Base-by-base conservation (phyloP, 1,284 basidiomycete genomes). In the Gomphus bonarii region DNA sequence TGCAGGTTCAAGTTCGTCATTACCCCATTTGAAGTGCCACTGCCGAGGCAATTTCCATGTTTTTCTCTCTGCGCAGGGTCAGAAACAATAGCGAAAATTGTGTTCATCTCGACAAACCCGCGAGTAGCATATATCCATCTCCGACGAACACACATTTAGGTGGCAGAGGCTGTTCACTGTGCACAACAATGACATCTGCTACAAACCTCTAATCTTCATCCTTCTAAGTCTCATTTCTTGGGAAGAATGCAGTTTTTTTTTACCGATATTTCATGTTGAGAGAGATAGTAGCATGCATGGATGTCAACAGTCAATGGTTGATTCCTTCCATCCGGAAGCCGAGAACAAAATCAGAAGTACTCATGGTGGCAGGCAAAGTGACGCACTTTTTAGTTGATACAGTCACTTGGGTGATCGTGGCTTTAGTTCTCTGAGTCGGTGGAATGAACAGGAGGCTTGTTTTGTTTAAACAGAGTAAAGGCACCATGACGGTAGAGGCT, bases 21-120 rank as follows among this genome's bases (percentile, higher is more conserved):
- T 38, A 22, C 50, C 50, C 50, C 50, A 51, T 36, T 20, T 40
- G 20, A 51, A 51, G 6, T 38, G n/a, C 50, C 50, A 51, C 50
- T n/a, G 36, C 33, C 22, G 31, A n/a, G 33, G 33, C 31, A 51
- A 25, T 28, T 38, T 51, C 50, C 50, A 51, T 14, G 33, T 10
- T 38, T 51, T 51, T 51, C 50, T 51, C 10, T 51, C 50, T 51
- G 50, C 14, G 3, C 36, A 51, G 20, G 12, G 33, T 22, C 38
- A 40, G 18, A 33, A 5, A 18, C 11, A 18, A 22, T 4, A 5
- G 30, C 7, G 28, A 51, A 25, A 2, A 12, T 5, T 20, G 30
- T 38, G 36, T 8, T 25, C 22, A 14, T 5, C 5, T 36, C 38
- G 5, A 40, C 33, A 51, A 31, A 51, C 50, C 50, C 7, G 50